These are phyloP conservation scores for Sequoia sempervirens DNA, from an alignment of 75 land plant species.

Conservation along the genomic window DNA sequence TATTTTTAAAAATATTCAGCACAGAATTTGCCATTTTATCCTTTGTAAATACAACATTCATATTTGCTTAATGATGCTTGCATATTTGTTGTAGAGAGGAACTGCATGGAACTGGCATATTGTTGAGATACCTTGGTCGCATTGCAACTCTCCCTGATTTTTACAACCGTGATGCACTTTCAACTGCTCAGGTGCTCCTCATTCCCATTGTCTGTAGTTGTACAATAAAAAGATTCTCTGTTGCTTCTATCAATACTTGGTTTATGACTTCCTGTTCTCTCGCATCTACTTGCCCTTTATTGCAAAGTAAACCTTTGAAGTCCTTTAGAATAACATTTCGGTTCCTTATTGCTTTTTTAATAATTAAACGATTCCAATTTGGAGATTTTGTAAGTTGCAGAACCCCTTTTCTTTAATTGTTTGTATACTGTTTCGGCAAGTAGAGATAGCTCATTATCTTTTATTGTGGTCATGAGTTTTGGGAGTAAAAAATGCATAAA, in stretches of 20 bases:
- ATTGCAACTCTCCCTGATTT: constrained; percentile 10
- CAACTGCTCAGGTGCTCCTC: constrained; percentile 26
- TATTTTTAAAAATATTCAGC: no score
- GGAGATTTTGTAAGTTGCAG: background rate
- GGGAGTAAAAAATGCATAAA: background rate
- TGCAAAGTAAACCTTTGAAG: no score
- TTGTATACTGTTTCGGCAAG: background rate
- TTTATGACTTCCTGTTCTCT: no score
- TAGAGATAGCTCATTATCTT: background rate
- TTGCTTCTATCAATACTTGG: no score
- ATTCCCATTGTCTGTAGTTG: background rate
- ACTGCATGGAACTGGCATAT: constrained; percentile 8
- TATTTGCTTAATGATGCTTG: background rate
- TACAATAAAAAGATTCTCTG: background rate
- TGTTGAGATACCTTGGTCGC: constrained; percentile 29
- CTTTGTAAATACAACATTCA: no score
- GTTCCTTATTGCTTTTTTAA: background rate
- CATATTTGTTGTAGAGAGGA: constrained; percentile 10
- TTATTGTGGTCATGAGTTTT: background rate
- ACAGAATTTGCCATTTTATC: no score
- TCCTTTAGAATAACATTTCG: background rate
- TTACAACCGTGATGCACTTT: constrained; percentile 23
- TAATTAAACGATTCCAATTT: background rate
- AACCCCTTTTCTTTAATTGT: background rate
- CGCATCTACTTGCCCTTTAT: no score